Percentiles rank a stretch among this genome's conserved stretches.
Evolutionary conservation across 495 filamentous ascomycete genomes (phyloP).

Genomic region (Aspergillus leporis): DNA sequence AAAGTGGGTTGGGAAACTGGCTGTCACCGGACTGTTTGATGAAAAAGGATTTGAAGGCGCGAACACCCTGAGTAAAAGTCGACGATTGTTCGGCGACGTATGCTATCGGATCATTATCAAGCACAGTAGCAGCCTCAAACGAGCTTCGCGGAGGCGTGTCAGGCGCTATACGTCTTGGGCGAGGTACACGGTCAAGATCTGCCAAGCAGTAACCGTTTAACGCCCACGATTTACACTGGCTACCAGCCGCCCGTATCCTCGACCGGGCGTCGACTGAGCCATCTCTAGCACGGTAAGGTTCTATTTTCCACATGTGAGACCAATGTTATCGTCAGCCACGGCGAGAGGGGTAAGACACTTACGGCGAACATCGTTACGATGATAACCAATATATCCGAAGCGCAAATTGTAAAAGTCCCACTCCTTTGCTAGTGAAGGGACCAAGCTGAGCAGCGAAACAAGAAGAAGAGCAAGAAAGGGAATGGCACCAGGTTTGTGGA

Average conservation of each 20-base stretch:
- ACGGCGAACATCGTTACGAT: slow-evolving; percentile 29
- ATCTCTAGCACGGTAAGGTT: slow-evolving; percentile 20
- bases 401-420: slow-evolving; percentile 32
- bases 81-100: slow-evolving; percentile 29
- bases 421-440: slow-evolving; percentile 35
- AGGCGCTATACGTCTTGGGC: slow-evolving; percentile 11
- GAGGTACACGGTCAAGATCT: slow-evolving; percentile 12
- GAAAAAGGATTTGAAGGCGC: slow-evolving; percentile 38
- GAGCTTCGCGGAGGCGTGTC: slow-evolving; percentile 17
- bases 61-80: slow-evolving; percentile 33
- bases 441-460: slow-evolving; percentile 39
- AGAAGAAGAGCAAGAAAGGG: slow-evolving; percentile 40
- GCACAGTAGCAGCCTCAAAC: slow-evolving; percentile 23
- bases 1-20: slow-evolving; percentile 27
- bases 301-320: slow-evolving; percentile 13
- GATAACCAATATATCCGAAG: slow-evolving; percentile 33
- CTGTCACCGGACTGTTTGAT: slow-evolving; percentile 33
- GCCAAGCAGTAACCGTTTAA: slow-evolving; percentile 14
- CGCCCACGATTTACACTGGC: slow-evolving; percentile 20
- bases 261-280: slow-evolving; percentile 17
- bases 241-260: slow-evolving; percentile 9
- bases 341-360: slow-evolving; percentile 17
- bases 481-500: slow-evolving; percentile 41
- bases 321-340: neutral
- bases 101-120: slow-evolving; percentile 23